Evolutionary conservation across 768 basidiomycete genomes (phyloP), one percentile per base, ranked within the genome.

Genomic region (Piloderma croceum): DNA sequence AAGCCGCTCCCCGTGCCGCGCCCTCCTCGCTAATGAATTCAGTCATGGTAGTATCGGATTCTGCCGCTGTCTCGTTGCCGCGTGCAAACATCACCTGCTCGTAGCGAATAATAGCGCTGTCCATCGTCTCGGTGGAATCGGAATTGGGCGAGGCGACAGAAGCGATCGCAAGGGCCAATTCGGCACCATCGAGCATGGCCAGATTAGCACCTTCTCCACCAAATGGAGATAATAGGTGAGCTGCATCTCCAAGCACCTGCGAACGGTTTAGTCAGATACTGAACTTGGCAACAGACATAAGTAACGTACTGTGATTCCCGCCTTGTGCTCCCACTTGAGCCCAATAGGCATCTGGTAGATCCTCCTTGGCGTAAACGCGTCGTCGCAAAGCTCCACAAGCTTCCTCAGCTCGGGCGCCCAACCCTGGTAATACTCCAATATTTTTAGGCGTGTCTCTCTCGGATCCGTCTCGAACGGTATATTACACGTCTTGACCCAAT

Each of bases 201-300:
- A 57, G 57, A 40, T 69, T 67, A 37, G 57, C 64, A 7, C 67
- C 64, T 15, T 62, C 60, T 3, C 67, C 64, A 1, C 56, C 59
- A 41, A 64, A 65, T 1, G 62, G 65, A 2, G 52, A 44, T 63
- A 68, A 63, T 5, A 61, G 44, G 41, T 68, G 65, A 6, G 64
- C 64, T 1, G 65, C 62, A 31, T 67, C 67, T n/a, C 65, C 65
- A 23, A 61, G 36, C 34, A 52, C 22, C n/a, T n/a, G n/a, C n/a
- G n/a, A n/a, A n/a, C n/a, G n/a, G n/a, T n/a, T n/a, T n/a, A n/a
- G n/a, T n/a, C n/a, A n/a, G n/a, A n/a, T n/a, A n/a, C n/a, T n/a
- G n/a, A n/a, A n/a, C n/a, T n/a, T n/a, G n/a, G n/a, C n/a, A n/a
- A n/a, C n/a, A n/a, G n/a, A n/a, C n/a, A n/a, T n/a, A n/a, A n/a